phyloP scores from a whole-genome alignment of 768 basidiomycete species.

The Ramaria sp. region DNA sequence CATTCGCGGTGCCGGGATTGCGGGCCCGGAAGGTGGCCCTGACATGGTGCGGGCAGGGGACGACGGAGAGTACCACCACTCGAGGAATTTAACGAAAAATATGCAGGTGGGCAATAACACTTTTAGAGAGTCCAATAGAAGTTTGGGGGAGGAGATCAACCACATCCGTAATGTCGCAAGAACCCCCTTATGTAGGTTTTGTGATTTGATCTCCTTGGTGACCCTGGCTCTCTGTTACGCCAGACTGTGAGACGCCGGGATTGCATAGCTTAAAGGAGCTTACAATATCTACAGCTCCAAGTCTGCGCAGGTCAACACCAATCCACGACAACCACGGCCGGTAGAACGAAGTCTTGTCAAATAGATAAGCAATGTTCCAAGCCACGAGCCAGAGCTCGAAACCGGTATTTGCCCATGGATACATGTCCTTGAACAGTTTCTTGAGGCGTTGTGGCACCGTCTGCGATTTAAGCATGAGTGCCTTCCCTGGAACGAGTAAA shows the following conservation, averaged over 20 bases:
- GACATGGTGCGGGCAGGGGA: constrained; percentile 74
- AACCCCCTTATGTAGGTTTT: not conserved
- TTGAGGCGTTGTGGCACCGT: constrained; percentile 29
- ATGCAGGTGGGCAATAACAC: constrained; percentile 79
- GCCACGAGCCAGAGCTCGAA: constrained; percentile 77
- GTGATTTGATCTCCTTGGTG: not conserved
- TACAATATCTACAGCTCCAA: constrained; percentile 72
- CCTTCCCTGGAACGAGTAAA: not conserved
- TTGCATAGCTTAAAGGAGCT: constrained; percentile 18
- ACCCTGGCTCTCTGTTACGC: not conserved
- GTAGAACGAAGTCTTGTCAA: constrained; percentile 76
- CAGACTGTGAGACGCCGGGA: not conserved
- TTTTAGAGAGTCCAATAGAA: constrained; percentile 67
- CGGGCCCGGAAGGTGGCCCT: constrained; percentile 48
- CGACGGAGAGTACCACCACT: constrained; percentile 98
- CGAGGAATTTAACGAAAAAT: constrained; percentile 91
- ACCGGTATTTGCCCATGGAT: constrained; percentile 71
- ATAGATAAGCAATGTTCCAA: constrained; percentile 85
- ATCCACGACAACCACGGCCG: constrained; percentile 88
- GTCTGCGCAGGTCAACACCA: constrained; percentile 70
- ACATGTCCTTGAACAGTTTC: constrained; percentile 55
- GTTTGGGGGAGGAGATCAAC: constrained; percentile 42
- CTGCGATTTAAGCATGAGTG: constrained; percentile 7
- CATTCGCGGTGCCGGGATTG: constrained; percentile 67
- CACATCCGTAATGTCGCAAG: constrained; percentile 28